Conservation (phyloP, 768 basidiomycete species). For the Leccinellum rugosiceps region DNA sequence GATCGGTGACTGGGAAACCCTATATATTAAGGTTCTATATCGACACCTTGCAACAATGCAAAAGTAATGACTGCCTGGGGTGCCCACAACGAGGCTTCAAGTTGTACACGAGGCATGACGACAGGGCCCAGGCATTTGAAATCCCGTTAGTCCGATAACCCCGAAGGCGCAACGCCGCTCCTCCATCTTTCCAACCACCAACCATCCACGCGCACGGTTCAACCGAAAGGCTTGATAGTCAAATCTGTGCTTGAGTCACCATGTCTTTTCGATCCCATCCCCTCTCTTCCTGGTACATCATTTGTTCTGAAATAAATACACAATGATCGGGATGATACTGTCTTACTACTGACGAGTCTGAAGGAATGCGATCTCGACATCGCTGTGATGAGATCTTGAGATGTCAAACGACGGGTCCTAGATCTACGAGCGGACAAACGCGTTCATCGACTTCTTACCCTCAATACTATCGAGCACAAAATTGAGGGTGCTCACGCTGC, state of each 20-base stretch:
- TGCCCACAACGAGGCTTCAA: not conserved
- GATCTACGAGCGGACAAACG: not conserved
- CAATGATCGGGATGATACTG: not conserved
- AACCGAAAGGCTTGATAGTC: not conserved
- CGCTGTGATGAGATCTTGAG: no score
- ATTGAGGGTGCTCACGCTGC: not conserved
- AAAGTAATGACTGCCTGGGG: not conserved
- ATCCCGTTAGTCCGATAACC: not conserved
- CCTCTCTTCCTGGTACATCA: no score
- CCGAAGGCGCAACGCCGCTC: not conserved
- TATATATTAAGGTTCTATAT: constrained; percentile 10
- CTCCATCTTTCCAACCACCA: not conserved
- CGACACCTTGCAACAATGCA: constrained; percentile 7
- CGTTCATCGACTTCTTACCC: not conserved
- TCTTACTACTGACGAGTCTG: no score
- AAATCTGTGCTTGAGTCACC: not conserved
- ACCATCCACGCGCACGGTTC: not conserved
- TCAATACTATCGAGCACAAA: not conserved
- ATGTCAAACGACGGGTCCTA: not conserved
- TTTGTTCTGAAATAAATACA: not conserved
- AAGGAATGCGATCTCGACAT: not conserved
- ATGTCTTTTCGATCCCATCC: no score
- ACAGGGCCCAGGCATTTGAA: not conserved
- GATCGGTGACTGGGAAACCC: not conserved
- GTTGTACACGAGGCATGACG: not conserved